These are phyloP conservation scores for Amesomyces nigricolor DNA, from an alignment of 2,329 filamentous ascomycete species.

Conservation along the genomic window DNA sequence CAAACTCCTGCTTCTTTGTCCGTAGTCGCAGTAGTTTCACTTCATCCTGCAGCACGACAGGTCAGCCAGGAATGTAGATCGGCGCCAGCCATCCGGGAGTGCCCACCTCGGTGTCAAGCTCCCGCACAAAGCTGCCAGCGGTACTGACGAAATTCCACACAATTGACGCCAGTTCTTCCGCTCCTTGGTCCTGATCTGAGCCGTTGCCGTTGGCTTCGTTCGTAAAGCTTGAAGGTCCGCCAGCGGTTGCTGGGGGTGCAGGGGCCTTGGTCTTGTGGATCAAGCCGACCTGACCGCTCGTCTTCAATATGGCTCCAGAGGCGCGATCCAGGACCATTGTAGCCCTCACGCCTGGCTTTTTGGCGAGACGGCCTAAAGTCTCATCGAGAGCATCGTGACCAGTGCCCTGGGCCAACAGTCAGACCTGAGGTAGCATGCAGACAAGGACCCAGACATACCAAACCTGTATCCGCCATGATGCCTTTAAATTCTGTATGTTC, in stretches of 20 bases:
- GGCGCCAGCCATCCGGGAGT: neutral
- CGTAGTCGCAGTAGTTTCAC: constrained; percentile 68
- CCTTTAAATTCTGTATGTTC: neutral
- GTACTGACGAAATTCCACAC: constrained; percentile 70
- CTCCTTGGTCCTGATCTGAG: constrained; percentile 49
- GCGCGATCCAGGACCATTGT: constrained; percentile 68
- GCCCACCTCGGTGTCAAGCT: constrained; percentile 63
- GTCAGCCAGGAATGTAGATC: constrained; percentile 13
- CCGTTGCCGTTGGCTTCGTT: constrained; percentile 38
- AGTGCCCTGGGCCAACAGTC: constrained; percentile 13
- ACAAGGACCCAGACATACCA: constrained; percentile 16
- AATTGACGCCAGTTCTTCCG: constrained; percentile 68
- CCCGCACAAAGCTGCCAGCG: constrained; percentile 64
- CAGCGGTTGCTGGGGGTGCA: constrained; percentile 23
- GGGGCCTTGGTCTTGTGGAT: constrained; percentile 41
- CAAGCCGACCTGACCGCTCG: constrained; percentile 61
- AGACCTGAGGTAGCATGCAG: neutral
- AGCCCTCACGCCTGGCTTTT: constrained; percentile 73
- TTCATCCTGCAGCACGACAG: constrained; percentile 52
- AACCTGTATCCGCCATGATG: constrained; percentile 21
- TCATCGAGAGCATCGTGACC: constrained; percentile 58
- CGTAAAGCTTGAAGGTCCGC: constrained; percentile 38
- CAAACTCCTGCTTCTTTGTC: constrained; percentile 79
- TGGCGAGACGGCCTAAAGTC: constrained; percentile 63
- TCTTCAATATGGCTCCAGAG: constrained; percentile 68